These are phyloP conservation scores for Arxiozyma telluris DNA, from an alignment of 1,139 yeast species.

Conservation along the genomic window DNA sequence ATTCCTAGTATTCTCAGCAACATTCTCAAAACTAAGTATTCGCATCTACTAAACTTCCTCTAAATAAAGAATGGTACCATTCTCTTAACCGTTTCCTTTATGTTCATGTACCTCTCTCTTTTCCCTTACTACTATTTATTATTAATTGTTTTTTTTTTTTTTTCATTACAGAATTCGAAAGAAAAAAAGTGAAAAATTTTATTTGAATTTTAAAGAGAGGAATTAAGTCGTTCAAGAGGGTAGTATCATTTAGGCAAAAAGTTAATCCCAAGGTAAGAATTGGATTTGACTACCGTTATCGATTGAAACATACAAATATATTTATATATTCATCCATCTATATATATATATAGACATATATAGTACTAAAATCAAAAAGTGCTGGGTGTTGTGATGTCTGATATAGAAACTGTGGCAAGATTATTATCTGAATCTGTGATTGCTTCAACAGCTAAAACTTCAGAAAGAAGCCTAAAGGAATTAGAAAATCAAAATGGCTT, in stretches of 20 bases:
- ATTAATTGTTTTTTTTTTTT: background rate
- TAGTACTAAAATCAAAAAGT: background rate
- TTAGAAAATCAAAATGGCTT: conserved; percentile 66
- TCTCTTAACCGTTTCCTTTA: background rate
- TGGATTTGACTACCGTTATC: background rate
- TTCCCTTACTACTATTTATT: too few species aligned
- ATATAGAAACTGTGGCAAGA: conserved; percentile 30
- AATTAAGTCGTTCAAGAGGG: background rate
- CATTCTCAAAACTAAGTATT: background rate
- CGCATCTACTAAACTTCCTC: background rate
- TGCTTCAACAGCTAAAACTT: conserved; percentile 45
- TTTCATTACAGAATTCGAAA: background rate
- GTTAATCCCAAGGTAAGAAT: too few species aligned
- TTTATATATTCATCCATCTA: background rate
- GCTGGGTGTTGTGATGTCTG: conserved; percentile 26
- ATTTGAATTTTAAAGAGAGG: background rate
- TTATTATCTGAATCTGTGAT: conserved; percentile 34
- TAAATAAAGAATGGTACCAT: background rate
- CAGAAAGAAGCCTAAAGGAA: conserved; percentile 50
- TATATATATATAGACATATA: background rate
- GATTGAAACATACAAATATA: background rate
- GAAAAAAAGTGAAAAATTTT: background rate
- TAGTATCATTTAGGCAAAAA: too few species aligned
- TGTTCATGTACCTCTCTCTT: background rate
- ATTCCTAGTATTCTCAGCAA: background rate